Base-by-base conservation (phyloP, 2,329 filamentous ascomycete species). In the Hypomyces perniciosus region DNA sequence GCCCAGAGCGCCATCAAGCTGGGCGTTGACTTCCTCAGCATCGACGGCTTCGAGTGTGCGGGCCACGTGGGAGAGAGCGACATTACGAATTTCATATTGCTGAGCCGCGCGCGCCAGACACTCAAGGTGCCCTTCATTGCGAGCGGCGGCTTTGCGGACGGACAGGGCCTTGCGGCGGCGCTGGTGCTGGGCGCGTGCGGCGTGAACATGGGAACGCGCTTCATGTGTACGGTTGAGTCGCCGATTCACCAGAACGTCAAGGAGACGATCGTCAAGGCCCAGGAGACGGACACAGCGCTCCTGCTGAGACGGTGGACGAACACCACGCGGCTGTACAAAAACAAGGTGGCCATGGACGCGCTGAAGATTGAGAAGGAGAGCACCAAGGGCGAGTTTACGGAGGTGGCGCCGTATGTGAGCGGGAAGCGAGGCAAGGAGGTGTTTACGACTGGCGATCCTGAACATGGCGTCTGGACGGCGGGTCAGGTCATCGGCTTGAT, bases 191-290 rank as follows among this genome's bases (percentile, higher is more conserved):
- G 93, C 34, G 93, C 93, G 0, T 88, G 89, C 67, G 93, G 93
- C 56, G 85, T 97, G 72, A 99, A 99, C 73, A 99, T 99, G 93
- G 93, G 93, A 52, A 99, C 93, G 8, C 79, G 93, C 39, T 99
- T 97, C 75, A 95, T 99, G 88, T 92, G 87, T 74, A 97, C 93
- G 0, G 77, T 92, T 41, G 93, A 97, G 71, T 85, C 91, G 12
- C 93, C 93, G 1, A 88, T 99, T 57, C 93, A 99, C 72, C 68
- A 82, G 44, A 95, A 95, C 59, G 90, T 99, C 75, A 99, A 99
- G 79, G 79, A 95, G 68, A 79, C 87, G 59, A 99, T 99, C 63
- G 90, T 96, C 46, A 79, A 83, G 50, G 88, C 91, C 1, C 79
- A 90, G 56, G 93, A 99, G 77, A 90, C 87, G 26, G 90, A 97